Evolutionary conservation across 257 asterid species (phyloP).

Genomic region (Salvia hispanica): DNA sequence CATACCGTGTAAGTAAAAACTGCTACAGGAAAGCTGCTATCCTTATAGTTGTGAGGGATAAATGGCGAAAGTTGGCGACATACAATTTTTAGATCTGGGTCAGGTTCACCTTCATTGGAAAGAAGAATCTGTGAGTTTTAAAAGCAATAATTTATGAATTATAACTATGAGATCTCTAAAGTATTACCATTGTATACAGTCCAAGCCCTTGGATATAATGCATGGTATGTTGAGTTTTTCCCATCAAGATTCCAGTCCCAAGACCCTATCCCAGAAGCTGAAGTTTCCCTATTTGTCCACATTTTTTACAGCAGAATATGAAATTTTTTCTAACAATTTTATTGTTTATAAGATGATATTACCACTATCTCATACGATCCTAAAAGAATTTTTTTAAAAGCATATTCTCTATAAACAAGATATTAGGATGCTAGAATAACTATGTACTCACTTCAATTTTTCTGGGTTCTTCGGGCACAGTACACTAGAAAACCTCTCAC

Average conservation of each 20-base stretch:
- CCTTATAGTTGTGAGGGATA: constrained; percentile 91
- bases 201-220: constrained; percentile 97
- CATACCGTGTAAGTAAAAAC: constrained; percentile 84
- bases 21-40: constrained; percentile 90
- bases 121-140: constrained; percentile 31
- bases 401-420: constrained; percentile 21
- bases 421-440: constrained; percentile 10
- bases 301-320: constrained; percentile 9
- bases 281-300: constrained; percentile 62
- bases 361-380: constrained; percentile 1
- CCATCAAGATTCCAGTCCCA: constrained; percentile 97
- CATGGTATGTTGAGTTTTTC: constrained; percentile 79
- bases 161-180: constrained; percentile 26
- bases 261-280: constrained; percentile 83
- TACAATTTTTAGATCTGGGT: constrained; percentile 77
- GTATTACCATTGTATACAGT: constrained; percentile 84
- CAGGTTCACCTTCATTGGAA: constrained; percentile 84
- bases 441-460: constrained; percentile 51
- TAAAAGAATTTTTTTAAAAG: constrained; percentile 4
- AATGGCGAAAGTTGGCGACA: constrained; percentile 96
- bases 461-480: constrained; percentile 70
- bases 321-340: background rate
- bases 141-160: constrained; percentile 22
- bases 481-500: constrained; percentile 71
- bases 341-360: constrained; percentile 14